These are phyloP conservation scores for Lichtheimia ornata DNA, from an alignment of 371 early-diverging fungal species.

Conservation along the genomic window DNA sequence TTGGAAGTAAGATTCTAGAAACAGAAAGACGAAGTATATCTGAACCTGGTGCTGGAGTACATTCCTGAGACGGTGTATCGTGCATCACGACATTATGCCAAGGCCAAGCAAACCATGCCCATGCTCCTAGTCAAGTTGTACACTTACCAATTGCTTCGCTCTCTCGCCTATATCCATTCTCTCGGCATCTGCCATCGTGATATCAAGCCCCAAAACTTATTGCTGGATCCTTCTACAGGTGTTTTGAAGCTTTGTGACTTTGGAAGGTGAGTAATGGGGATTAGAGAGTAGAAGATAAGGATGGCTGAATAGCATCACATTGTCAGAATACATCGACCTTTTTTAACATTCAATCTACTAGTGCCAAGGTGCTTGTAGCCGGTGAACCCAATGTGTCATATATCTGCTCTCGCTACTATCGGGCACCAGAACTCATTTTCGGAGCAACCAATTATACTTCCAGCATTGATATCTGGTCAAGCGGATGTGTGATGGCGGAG, in stretches of 20 bases:
- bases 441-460: conserved; percentile 95
- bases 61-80: conserved; percentile 90
- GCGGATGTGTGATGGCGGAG: conserved; percentile 99
- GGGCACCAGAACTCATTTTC: conserved; percentile 98
- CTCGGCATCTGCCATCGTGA: conserved; percentile 64
- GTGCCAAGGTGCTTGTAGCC: conserved; percentile 92
- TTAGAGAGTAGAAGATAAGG: conserved; percentile 7
- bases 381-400: conserved; percentile 98
- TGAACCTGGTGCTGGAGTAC: conserved; percentile 85
- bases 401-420: conserved; percentile 98
- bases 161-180: conserved; percentile 71
- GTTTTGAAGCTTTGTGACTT: conserved; percentile 98
- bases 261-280: conserved; percentile 69
- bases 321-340: neutral
- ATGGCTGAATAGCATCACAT: neutral
- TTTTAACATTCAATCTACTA: conserved; percentile 19
- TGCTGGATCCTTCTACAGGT: conserved; percentile 83
- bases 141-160: conserved; percentile 94
- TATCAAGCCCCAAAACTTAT: conserved; percentile 65
- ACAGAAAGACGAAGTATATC: conserved; percentile 80
- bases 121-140: conserved; percentile 92
- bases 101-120: conserved; percentile 92
- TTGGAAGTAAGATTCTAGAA: neutral
- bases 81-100: conserved; percentile 80
- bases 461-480: conserved; percentile 96